Evolutionary conservation across 1,139 yeast genomes (phyloP).

Genomic region (Magnusiomyces sp.): DNA sequence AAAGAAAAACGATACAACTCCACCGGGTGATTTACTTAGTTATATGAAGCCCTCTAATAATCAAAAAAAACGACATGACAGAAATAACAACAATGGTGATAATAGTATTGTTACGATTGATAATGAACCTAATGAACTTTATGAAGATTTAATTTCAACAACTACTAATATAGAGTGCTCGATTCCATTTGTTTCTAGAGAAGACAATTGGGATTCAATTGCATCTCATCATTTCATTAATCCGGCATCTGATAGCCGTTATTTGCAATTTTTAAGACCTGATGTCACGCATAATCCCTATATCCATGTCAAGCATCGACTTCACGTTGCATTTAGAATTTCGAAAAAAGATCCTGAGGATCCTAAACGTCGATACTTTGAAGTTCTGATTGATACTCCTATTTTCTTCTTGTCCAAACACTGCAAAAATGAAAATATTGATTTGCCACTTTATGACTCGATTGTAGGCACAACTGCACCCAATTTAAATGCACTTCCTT

Average conservation of each 20-base stretch:
- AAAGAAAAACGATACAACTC: too few species aligned
- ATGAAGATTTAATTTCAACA: slow-evolving; percentile 8
- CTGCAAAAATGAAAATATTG: slow-evolving; percentile 59
- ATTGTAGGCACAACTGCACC: too few species aligned
- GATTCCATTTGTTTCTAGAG: slow-evolving; percentile 21
- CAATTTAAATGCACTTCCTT: too few species aligned
- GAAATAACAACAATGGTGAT: too few species aligned
- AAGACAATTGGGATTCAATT: slow-evolving; percentile 15
- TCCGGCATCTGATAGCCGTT: slow-evolving; percentile 12
- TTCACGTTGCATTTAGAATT: slow-evolving; percentile 71
- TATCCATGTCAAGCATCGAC: slow-evolving; percentile 62
- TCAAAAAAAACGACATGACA: too few species aligned
- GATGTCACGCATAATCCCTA: slow-evolving; percentile 62
- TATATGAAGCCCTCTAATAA: too few species aligned
- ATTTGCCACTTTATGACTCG: slow-evolving; percentile 53
- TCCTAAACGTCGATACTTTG: slow-evolving; percentile 65
- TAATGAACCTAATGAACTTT: slow-evolving; percentile 2
- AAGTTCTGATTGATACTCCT: slow-evolving; percentile 86
- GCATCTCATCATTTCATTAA: slow-evolving; percentile 19
- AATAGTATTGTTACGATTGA: slow-evolving; percentile 6
- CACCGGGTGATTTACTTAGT: too few species aligned
- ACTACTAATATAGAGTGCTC: slow-evolving; percentile 15
- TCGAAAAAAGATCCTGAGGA: slow-evolving; percentile 55
- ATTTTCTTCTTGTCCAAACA: slow-evolving; percentile 60
- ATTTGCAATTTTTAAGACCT: slow-evolving; percentile 40